Conservation (phyloP, 2,329 filamentous ascomycete genomes). For the Emergomyces orientalis region DNA sequence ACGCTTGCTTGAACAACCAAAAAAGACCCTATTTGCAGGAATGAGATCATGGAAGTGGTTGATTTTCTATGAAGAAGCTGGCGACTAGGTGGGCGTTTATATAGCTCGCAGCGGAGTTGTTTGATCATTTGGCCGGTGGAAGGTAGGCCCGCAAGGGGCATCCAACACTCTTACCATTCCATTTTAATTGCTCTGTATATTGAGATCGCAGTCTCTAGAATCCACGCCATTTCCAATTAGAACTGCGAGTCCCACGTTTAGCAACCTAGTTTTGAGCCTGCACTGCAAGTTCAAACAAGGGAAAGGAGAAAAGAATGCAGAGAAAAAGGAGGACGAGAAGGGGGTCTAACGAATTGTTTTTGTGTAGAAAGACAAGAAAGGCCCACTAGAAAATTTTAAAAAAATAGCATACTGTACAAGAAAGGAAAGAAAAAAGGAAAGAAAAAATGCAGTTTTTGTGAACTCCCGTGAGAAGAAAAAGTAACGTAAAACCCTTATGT, state of each 20-base stretch:
- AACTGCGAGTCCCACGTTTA: background rate
- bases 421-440: background rate
- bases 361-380: background rate
- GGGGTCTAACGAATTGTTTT: background rate
- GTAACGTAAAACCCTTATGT: background rate
- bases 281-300: background rate
- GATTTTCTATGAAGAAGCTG: too few relatives aligned
- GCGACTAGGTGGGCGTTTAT: too few relatives aligned
- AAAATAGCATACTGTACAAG: slow-evolving; percentile 7
- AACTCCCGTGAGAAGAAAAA: background rate
- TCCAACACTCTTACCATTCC: background rate
- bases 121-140: too few relatives aligned
- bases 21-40: background rate
- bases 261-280: background rate
- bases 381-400: background rate
- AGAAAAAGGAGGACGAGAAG: background rate
- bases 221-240: background rate
- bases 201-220: background rate
- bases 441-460: slow-evolving; percentile 1
- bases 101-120: too few relatives aligned
- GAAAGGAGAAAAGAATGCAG: background rate
- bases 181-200: background rate
- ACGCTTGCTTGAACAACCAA: background rate
- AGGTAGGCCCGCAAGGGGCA: too few relatives aligned
- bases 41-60: too few relatives aligned